These are phyloP conservation scores for Sugiyamaella grinbergsii DNA, from an alignment of 1,139 yeast species.

Conservation along the genomic window DNA sequence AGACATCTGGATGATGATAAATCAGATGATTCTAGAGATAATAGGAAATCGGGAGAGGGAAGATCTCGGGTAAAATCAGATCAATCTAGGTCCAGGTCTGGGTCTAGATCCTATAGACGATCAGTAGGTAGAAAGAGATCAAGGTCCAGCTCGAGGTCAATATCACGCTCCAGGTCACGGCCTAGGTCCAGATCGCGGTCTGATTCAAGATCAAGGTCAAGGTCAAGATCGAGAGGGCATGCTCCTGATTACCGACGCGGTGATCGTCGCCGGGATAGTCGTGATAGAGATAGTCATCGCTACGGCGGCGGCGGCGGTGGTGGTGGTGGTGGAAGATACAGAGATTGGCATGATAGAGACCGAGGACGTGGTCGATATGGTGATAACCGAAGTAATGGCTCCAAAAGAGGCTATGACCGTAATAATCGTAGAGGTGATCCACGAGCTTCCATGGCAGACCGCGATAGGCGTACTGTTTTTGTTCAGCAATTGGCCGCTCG, in stretches of 20 bases:
- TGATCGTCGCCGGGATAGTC: neutral
- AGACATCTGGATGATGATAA: neutral
- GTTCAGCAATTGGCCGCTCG: conserved; percentile 45
- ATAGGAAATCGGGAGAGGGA: conserved; percentile 1
- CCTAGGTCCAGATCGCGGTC: conserved; percentile 1
- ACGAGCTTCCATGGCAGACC: conserved; percentile 25
- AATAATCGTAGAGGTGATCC: conserved; percentile 15
- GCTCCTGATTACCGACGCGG: conserved; percentile 4
- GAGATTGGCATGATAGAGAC: conserved; percentile 16
- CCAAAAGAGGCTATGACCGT: conserved; percentile 16
- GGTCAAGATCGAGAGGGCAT: conserved; percentile 4
- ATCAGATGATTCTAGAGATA: conserved; percentile 6
- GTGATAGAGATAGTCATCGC: neutral
- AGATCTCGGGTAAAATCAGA: conserved; percentile 6
- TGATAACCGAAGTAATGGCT: conserved; percentile 3
- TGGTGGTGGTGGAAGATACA: conserved; percentile 5
- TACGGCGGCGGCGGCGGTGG: neutral
- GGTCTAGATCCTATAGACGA: neutral
- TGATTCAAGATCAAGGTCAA: neutral
- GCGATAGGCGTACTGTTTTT: conserved; percentile 45
- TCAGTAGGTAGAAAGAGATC: neutral
- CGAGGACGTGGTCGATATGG: conserved; percentile 18
- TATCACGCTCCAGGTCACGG: conserved; percentile 7
- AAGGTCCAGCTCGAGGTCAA: neutral
- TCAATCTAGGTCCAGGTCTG: conserved; percentile 7